A percentile compares a stretch with the other conserved stretches of the same genome.
These are phyloP conservation scores for Chenopodium suecicum DNA, from an alignment of 148 eudicot species.

Conservation along the genomic window DNA sequence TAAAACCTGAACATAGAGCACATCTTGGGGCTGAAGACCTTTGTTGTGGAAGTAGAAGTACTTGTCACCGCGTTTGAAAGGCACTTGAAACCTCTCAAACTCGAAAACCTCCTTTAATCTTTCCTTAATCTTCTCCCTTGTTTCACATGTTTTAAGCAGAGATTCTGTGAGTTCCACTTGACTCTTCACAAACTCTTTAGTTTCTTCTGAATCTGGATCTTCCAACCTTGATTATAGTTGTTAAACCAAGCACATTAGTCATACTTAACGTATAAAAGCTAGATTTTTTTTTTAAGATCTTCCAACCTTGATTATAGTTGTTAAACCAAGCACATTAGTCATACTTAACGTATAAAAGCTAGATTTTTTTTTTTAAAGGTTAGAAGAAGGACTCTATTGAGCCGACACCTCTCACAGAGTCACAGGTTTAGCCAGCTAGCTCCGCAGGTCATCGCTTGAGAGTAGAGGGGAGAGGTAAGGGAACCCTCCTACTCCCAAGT, in stretches of 20 bases:
- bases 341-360: too few species aligned
- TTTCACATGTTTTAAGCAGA: constrained; percentile 64
- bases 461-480: too few species aligned
- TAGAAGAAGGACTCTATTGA: too few species aligned
- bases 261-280: background rate
- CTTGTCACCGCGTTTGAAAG: constrained; percentile 62
- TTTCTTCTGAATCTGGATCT: constrained; percentile 82
- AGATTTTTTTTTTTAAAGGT: too few species aligned
- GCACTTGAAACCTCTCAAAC: constrained; percentile 65
- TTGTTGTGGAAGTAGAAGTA: constrained; percentile 81
- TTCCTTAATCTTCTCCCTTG: constrained; percentile 58
- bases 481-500: too few species aligned
- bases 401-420: too few species aligned
- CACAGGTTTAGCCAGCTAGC: too few species aligned
- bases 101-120: constrained; percentile 56
- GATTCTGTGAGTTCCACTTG: constrained; percentile 70
- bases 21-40: constrained; percentile 76
- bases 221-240: constrained; percentile 57
- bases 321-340: background rate
- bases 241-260: background rate
- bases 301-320: constrained; percentile 57
- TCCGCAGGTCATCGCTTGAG: too few species aligned
- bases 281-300: too few species aligned
- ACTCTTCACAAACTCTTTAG: constrained; percentile 63
- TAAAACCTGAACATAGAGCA: constrained; percentile 73